Evolutionary conservation across 768 basidiomycete genomes (phyloP).

Genomic region (Lactifluus echinatus): DNA sequence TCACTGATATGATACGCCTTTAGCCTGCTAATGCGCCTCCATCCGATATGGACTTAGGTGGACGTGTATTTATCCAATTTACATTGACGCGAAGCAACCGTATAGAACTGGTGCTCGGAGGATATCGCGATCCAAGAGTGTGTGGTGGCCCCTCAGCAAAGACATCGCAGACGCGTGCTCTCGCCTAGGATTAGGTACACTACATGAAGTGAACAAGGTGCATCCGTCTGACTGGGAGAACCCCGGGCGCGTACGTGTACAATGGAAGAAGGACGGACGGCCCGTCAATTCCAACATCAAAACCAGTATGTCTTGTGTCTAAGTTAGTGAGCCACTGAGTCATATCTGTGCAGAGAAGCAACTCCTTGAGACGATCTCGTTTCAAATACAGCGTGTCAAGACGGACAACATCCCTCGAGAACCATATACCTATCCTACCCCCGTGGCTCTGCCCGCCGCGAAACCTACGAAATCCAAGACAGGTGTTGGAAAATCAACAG

Average conservation of each 20-base stretch:
- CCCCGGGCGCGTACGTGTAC: slow-evolving; percentile 88
- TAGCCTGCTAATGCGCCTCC: slow-evolving; percentile 4
- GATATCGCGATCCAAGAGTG: slow-evolving; percentile 62
- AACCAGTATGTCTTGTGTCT: slow-evolving; percentile 49
- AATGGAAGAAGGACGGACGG: slow-evolving; percentile 75
- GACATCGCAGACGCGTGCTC: slow-evolving; percentile 83
- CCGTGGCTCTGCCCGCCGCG: slow-evolving; percentile 24
- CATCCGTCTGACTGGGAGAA: slow-evolving; percentile 99
- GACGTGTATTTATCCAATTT: slow-evolving; percentile 95
- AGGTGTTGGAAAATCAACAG: slow-evolving; percentile 21
- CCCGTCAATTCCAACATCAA: slow-evolving; percentile 60
- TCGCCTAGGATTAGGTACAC: slow-evolving; percentile 64
- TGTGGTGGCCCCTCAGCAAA: slow-evolving; percentile 95
- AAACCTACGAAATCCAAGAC: slow-evolving; percentile 25
- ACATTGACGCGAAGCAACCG: slow-evolving; percentile 90
- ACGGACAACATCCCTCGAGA: slow-evolving; percentile 60
- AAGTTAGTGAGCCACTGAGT: not conserved
- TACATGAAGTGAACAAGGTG: slow-evolving; percentile 84
- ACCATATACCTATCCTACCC: slow-evolving; percentile 40
- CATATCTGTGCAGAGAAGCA: slow-evolving; percentile 47
- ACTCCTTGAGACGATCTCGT: slow-evolving; percentile 63
- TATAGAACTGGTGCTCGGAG: slow-evolving; percentile 78
- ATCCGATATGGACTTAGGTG: slow-evolving; percentile 45
- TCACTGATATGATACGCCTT: slow-evolving; percentile 5
- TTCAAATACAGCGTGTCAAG: slow-evolving; percentile 64